Percentiles rank a stretch among this genome's conserved stretches.
phyloP scores from a whole-genome alignment of 495 filamentous ascomycete species.

The Parachaetomium inaequale region DNA sequence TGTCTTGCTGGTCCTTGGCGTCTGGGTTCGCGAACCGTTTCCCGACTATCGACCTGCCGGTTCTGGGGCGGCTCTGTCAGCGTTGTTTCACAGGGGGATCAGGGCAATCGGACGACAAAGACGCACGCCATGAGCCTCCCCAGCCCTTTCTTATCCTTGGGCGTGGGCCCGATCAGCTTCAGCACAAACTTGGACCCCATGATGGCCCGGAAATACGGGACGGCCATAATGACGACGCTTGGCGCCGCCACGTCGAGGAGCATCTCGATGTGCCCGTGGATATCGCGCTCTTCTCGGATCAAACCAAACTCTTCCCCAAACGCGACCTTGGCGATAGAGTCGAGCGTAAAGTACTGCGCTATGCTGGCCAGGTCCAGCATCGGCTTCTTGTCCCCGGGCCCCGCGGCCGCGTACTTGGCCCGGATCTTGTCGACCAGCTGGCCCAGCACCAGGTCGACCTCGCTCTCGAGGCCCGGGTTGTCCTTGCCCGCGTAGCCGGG shows the following conservation, averaged over 20 bases:
- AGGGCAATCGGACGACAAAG: conserved; percentile 32
- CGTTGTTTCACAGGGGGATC: conserved; percentile 40
- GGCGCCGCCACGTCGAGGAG: conserved; percentile 33
- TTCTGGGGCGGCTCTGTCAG: conserved; percentile 36
- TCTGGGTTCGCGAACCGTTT: conserved; percentile 32
- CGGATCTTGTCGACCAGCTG: conserved; percentile 39
- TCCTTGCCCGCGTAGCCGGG: conserved; percentile 51
- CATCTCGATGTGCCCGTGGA: conserved; percentile 45
- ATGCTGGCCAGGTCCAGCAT: conserved; percentile 43
- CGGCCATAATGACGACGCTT: conserved; percentile 23
- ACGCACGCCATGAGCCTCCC: conserved; percentile 34
- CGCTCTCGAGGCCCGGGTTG: conserved; percentile 41
- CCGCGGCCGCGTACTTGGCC: conserved; percentile 32
- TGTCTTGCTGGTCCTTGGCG: conserved; percentile 32
- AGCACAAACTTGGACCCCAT: conserved; percentile 44
- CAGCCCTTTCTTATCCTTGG: conserved; percentile 46
- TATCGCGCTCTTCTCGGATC: conserved; percentile 43
- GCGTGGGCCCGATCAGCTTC: conserved; percentile 54
- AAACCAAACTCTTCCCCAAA: conserved; percentile 52
- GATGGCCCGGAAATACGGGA: conserved; percentile 39
- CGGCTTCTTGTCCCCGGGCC: conserved; percentile 26
- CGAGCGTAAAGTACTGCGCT: conserved; percentile 49
- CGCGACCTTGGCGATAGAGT: conserved; percentile 48
- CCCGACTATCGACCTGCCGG: conserved; percentile 21
- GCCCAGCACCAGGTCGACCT: conserved; percentile 43